Conservation (phyloP, 176 grass and related monocot species). For the Oryza meyeriana region DNA sequence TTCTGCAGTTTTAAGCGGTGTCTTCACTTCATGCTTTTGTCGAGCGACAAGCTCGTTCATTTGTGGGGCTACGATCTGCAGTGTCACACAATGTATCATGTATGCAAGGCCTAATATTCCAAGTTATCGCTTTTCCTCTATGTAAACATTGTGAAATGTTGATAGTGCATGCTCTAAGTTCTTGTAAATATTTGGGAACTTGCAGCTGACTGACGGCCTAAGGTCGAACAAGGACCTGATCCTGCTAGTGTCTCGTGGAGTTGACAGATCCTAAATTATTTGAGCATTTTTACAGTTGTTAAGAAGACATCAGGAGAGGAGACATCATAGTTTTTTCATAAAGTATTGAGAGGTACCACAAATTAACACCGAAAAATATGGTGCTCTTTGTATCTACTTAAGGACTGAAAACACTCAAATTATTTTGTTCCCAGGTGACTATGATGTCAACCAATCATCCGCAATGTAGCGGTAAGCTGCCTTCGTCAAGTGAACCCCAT, state of each 20-base stretch:
- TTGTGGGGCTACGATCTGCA: neutral
- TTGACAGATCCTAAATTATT: neutral
- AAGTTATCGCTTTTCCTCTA: neutral
- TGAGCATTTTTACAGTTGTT: neutral
- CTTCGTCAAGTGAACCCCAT: constrained; percentile 27
- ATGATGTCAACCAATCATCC: constrained; percentile 12
- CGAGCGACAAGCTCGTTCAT: neutral
- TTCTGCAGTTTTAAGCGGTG: neutral
- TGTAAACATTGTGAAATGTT: neutral
- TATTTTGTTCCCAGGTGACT: neutral
- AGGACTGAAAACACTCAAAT: too few relatives aligned
- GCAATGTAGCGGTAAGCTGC: constrained; percentile 24
- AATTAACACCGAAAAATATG: too few relatives aligned
- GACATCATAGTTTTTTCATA: too few relatives aligned
- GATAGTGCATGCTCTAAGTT: neutral
- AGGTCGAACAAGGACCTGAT: too few relatives aligned
- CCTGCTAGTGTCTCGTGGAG: neutral
- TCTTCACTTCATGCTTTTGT: neutral
- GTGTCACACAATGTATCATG: neutral
- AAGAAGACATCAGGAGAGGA: neutral
- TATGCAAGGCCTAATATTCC: neutral
- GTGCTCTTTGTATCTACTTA: neutral
- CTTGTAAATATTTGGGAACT: neutral
- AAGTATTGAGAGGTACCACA: too few relatives aligned
- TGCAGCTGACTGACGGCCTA: neutral